Conservation (phyloP, 192 early-diverging fungal species). For the Backusella tarrabulga region DNA sequence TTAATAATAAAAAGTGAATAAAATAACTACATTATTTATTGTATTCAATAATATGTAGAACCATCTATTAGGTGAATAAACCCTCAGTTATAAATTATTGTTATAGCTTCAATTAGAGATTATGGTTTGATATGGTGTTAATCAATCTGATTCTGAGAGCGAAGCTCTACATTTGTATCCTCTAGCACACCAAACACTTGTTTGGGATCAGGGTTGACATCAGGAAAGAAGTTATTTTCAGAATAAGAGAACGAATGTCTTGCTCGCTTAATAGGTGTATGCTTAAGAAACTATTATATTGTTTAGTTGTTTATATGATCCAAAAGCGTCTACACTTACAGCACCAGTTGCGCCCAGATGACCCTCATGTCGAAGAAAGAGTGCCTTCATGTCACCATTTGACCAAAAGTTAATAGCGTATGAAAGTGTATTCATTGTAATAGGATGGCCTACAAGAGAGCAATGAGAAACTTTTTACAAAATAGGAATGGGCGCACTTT, state of each 20-base stretch:
- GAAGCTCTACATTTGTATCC: constrained; percentile 34
- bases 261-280: constrained; percentile 36
- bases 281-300: constrained; percentile 50
- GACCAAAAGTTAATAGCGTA: constrained; percentile 99
- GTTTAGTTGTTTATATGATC: neutral
- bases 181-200: constrained; percentile 28
- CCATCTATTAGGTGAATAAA: no score
- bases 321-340: constrained; percentile 15
- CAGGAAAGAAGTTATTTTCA: constrained; percentile 72
- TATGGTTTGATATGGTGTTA: neutral
- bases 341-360: constrained; percentile 95
- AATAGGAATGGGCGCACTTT: neutral
- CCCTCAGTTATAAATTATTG: no score
- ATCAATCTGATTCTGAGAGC: neutral
- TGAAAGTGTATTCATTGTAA: constrained; percentile 96
- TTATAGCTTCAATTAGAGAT: no score
- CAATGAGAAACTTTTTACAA: neutral
- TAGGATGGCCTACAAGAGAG: constrained; percentile 70
- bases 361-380: constrained; percentile 97
- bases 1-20: no score
- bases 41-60: no score
- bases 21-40: no score
- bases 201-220: constrained; percentile 17
- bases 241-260: constrained; percentile 64
- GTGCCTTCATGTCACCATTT: constrained; percentile 88